A percentile compares a stretch with the other conserved stretches of the same genome.
These are phyloP conservation scores for Crithidia thermophila DNA, from an alignment of 208 protist genomes.

Conservation along the genomic window DNA sequence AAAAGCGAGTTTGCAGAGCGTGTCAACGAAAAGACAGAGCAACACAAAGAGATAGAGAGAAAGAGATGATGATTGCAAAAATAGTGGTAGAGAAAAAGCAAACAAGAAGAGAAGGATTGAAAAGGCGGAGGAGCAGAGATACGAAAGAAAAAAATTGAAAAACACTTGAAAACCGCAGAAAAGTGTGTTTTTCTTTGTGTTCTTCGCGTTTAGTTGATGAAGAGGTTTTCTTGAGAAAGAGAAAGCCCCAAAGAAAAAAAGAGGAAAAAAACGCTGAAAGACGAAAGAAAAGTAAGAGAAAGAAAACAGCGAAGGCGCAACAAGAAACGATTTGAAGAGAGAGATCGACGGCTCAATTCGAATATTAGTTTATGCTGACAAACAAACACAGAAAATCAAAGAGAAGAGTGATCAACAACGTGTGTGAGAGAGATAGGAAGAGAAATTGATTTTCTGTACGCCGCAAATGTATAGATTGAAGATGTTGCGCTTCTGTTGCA, in stretches of 20 bases:
- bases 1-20: background rate
- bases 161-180: no score
- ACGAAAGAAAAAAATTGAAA: background rate
- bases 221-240: no score
- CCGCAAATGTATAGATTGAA: no score
- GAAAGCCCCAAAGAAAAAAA: background rate
- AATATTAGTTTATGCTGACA: no score
- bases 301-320: slow-evolving; percentile 10
- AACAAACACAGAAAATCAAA: no score
- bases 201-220: no score
- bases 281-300: slow-evolving; percentile 21
- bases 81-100: slow-evolving; percentile 25
- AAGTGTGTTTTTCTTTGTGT: background rate
- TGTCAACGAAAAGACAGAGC: background rate
- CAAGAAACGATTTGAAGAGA: background rate
- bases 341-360: no score
- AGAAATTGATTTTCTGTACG: no score
- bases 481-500: no score
- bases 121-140: background rate
- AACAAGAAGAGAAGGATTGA: background rate
- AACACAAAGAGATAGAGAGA: background rate
- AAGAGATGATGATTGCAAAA: slow-evolving; percentile 8
- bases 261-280: background rate
- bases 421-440: no score
- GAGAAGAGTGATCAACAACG: no score